Evolutionary conservation across 176 grass and related monocot species (phyloP).

Genomic region (Oryza glumipatula): DNA sequence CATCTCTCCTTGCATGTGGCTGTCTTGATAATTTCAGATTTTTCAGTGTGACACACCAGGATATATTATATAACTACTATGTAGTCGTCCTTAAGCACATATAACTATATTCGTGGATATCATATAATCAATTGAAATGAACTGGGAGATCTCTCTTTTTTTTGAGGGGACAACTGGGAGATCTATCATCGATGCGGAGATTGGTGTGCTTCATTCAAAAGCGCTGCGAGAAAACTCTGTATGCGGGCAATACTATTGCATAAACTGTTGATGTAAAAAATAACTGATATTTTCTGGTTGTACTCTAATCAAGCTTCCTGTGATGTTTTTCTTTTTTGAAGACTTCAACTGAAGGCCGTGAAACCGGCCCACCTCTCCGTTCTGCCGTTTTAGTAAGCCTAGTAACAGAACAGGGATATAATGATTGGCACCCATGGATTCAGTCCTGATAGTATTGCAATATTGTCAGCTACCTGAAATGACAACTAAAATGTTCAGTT

Average conservation of each 20-base stretch:
- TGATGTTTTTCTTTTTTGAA: not conserved
- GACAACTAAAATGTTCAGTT: not conserved
- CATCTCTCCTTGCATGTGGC: not conserved
- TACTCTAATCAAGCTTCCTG: conserved; percentile 15
- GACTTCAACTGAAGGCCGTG: not conserved
- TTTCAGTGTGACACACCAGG: not conserved
- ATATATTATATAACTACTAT: not conserved
- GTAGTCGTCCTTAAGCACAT: not conserved
- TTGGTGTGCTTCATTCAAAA: not conserved
- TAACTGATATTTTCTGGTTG: not conserved
- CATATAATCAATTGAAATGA: not conserved
- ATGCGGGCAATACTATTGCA: not conserved
- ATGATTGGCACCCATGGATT: not conserved
- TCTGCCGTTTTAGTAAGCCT: conserved; percentile 29
- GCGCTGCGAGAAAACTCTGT: not conserved
- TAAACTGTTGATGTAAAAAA: not conserved
- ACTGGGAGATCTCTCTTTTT: not conserved
- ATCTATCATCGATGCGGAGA: not conserved
- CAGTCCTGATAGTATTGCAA: not conserved
- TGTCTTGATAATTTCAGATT: not conserved
- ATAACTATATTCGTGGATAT: not conserved
- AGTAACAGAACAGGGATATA: not conserved
- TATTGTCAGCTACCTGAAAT: conserved; percentile 16
- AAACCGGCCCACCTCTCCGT: not conserved
- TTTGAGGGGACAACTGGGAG: not conserved